phyloP scores from a whole-genome alignment of 768 basidiomycete species.

The Symmetrospora coprosmae region DNA sequence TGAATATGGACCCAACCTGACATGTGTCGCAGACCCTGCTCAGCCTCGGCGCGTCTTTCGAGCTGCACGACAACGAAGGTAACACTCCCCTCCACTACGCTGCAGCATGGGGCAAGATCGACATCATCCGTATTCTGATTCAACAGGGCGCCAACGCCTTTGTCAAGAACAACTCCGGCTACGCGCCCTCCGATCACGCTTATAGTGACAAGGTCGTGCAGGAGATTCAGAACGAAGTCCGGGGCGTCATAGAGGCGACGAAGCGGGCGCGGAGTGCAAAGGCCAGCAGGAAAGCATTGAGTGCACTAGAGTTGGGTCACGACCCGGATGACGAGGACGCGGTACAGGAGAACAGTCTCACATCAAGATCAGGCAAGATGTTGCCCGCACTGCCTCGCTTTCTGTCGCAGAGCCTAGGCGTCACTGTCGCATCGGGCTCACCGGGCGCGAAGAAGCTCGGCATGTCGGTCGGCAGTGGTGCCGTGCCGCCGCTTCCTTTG shows the following conservation, averaged over 20 bases:
- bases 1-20: no score
- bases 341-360: background rate
- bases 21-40: no score
- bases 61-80: constrained; percentile 40
- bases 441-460: no score
- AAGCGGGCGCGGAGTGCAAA: background rate
- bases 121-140: constrained; percentile 62
- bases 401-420: no score
- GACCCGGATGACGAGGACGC: background rate
- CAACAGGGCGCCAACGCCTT: constrained; percentile 67
- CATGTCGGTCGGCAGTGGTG: no score
- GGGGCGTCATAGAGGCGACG: background rate
- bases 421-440: no score
- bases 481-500: no score
- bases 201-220: constrained; percentile 7
- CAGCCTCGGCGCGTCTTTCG: background rate
- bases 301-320: background rate
- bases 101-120: constrained; percentile 76
- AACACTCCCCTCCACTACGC: constrained; percentile 93
- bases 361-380: background rate
- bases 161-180: constrained; percentile 74
- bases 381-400: background rate
- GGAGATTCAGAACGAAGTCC: constrained; percentile 4
- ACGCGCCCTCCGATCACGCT: constrained; percentile 46
- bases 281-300: background rate